Conservation (phyloP, 148 eudicot genomes). For the Persicaria maculosa region DNA sequence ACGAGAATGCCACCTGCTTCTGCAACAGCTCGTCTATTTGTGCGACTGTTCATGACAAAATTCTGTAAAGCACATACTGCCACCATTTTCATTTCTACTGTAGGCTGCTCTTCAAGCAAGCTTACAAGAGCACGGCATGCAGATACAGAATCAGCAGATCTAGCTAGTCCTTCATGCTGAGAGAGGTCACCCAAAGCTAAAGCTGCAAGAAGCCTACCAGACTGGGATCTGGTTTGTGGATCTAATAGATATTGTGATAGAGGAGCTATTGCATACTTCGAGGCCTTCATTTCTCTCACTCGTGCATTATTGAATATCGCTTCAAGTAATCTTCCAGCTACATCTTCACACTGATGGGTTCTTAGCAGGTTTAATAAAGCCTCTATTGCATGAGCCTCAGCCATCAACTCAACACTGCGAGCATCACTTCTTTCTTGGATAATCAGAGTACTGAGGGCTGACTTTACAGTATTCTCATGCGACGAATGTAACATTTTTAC, state of each 20-base stretch:
- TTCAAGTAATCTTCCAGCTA: conserved; percentile 63
- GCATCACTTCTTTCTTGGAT: conserved; percentile 50
- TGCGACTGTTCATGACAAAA: conserved; percentile 65
- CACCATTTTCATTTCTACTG: conserved; percentile 72
- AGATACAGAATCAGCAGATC: conserved; percentile 55
- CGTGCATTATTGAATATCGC: conserved; percentile 51
- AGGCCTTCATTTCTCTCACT: conserved; percentile 64
- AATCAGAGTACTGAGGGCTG: conserved; percentile 56
- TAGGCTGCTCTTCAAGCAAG: conserved; percentile 64
- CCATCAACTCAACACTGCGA: conserved; percentile 59
- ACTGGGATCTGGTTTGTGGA: conserved; percentile 62
- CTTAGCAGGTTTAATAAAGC: conserved; percentile 57
- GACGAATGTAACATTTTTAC: conserved; percentile 63
- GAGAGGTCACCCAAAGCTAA: conserved; percentile 82
- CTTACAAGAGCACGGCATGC: conserved; percentile 73
- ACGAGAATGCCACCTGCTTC: conserved; percentile 83
- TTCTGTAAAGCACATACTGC: conserved; percentile 82
- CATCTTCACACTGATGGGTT: conserved; percentile 75
- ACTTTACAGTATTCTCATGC: conserved; percentile 35
- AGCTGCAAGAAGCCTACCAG: conserved; percentile 66
- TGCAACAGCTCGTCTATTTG: conserved; percentile 76
- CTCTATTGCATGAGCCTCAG: conserved; percentile 63
- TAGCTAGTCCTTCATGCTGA: conserved; percentile 73
- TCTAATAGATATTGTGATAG: conserved; percentile 70
- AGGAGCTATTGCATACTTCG: conserved; percentile 66